Percentiles rank a stretch among this genome's conserved stretches.
These are phyloP conservation scores for Saururus chinensis DNA, from an alignment of 164 flowering plant genomes.

Conservation along the genomic window DNA sequence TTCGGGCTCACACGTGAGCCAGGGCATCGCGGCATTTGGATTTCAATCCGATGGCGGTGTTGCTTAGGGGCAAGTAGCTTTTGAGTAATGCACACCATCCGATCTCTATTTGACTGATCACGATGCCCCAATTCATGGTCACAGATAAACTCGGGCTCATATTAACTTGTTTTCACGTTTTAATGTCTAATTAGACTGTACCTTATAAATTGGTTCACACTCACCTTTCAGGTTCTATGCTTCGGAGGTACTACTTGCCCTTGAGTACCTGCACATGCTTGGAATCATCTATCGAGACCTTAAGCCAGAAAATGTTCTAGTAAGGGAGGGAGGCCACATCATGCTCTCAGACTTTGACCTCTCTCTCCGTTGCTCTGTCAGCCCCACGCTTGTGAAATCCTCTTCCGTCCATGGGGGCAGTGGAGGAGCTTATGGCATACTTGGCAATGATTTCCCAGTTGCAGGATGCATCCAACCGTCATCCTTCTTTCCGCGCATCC, in stretches of 20 bases:
- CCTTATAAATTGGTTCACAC: not conserved
- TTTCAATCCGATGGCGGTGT: too few species aligned
- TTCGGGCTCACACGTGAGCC: too few species aligned
- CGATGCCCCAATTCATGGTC: too few species aligned
- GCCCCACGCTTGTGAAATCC: conserved; percentile 9
- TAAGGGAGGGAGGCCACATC: conserved; percentile 15
- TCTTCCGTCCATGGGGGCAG: conserved; percentile 4
- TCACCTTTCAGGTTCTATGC: conserved; percentile 10
- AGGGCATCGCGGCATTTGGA: too few species aligned
- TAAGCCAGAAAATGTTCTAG: conserved; percentile 14
- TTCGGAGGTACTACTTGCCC: conserved; percentile 8
- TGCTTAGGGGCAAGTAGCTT: too few species aligned
- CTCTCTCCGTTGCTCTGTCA: conserved; percentile 11
- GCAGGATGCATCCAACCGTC: conserved; percentile 7
- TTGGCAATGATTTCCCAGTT: conserved; percentile 2
- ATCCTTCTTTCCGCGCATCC: conserved; percentile 4
- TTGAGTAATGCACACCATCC: too few species aligned
- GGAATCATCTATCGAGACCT: conserved; percentile 9
- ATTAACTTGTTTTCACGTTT: too few species aligned
- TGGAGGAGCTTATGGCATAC: not conserved
- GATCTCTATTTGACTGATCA: too few species aligned
- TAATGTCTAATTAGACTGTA: too few species aligned
- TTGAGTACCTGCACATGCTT: conserved; percentile 14
- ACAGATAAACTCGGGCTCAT: too few species aligned
- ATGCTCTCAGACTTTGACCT: conserved; percentile 13